phyloP scores from a whole-genome alignment of 768 basidiomycete species.

The Podaxis pistillaris region DNA sequence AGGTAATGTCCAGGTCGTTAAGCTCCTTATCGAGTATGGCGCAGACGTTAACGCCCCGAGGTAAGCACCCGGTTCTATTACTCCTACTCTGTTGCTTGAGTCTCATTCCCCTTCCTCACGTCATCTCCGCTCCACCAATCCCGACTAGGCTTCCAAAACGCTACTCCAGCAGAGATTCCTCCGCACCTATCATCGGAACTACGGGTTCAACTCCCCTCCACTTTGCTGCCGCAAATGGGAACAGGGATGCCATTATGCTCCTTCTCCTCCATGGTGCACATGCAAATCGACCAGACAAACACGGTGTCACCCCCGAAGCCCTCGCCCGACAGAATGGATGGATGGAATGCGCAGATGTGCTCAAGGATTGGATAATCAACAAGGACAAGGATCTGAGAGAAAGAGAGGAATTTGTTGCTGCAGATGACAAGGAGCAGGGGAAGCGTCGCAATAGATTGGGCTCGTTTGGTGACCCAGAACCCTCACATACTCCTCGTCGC shows the following conservation, averaged over 20 bases:
- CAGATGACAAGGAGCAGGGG: constrained; percentile 16
- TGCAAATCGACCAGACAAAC: constrained; percentile 83
- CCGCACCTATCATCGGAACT: constrained; percentile 71
- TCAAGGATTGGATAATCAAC: constrained; percentile 65
- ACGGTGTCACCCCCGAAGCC: constrained; percentile 83
- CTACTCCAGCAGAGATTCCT: constrained; percentile 63
- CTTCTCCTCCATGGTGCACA: constrained; percentile 85
- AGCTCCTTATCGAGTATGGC: constrained; percentile 85
- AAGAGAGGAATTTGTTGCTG: constrained; percentile 32
- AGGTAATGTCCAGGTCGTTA: constrained; percentile 85
- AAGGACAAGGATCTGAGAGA: constrained; percentile 63
- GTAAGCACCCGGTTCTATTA: constrained; percentile 37
- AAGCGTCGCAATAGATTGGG: constrained; percentile 8
- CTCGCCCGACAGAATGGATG: constrained; percentile 81
- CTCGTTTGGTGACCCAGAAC: constrained; percentile 23
- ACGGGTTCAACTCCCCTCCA: constrained; percentile 95
- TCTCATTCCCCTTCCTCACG: constrained; percentile 14
- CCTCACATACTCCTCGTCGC: constrained; percentile 35
- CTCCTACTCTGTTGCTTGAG: constrained; percentile 3
- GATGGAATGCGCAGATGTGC: constrained; percentile 70
- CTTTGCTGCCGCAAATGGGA: constrained; percentile 95
- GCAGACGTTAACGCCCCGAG: constrained; percentile 98
- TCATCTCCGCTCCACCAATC: constrained; percentile 17
- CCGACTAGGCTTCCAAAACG: constrained; percentile 62
- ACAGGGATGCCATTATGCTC: constrained; percentile 70